Evolutionary conservation across 1,139 yeast species (phyloP), one percentile per base, ranked within the genome.

Genomic region (Scheffersomyces segobiensis): DNA sequence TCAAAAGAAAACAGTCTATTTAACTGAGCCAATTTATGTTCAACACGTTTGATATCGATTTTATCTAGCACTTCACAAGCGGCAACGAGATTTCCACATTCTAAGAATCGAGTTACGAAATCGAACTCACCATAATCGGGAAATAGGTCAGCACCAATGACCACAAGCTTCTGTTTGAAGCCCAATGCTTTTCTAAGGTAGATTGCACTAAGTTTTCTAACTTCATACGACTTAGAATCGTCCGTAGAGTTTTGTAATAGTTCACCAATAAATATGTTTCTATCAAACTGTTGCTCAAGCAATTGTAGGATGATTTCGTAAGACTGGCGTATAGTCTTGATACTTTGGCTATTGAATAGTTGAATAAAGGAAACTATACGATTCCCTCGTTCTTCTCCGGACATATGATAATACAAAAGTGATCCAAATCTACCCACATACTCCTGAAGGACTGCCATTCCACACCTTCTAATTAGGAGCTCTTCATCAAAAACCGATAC

Each of bases 391-490:
- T 63, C 64, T 24, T 66, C 66, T 5, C 61, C 59, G 17, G 65
- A 60, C 21, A 62, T 61, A 3, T 71, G 24, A 0, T 55, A 52
- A 55, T 77, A 76, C 5, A 77, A 57, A 1, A 55, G 46, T 17
- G 60, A 68, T 0, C 91, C 91, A 67, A 87, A 87, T 52, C 98
- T 76, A 0, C 98, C 98, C 3, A 91, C 71, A 10, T 90, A 81
- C 67, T 93, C 98, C 69, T 93, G 98, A 3, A 92, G 67, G 0
- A 96, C 96, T 0, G 98, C 97, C 14, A 92, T 79, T 0, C 93
- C 89, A 46, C 98, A 95, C 58, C 96, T 79, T 59, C 97, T 78
- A 17, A 93, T 84, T 58, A 87, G 80, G 39, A 91, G 77, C 57
- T 93, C 97, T 26, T 81, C 74, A 69, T 93, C 98, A 67, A 88